A percentile compares a stretch with the other conserved stretches of the same genome.
Conservation (phyloP, 2,329 filamentous ascomycete genomes). For the Penicillium sclerotigenum region DNA sequence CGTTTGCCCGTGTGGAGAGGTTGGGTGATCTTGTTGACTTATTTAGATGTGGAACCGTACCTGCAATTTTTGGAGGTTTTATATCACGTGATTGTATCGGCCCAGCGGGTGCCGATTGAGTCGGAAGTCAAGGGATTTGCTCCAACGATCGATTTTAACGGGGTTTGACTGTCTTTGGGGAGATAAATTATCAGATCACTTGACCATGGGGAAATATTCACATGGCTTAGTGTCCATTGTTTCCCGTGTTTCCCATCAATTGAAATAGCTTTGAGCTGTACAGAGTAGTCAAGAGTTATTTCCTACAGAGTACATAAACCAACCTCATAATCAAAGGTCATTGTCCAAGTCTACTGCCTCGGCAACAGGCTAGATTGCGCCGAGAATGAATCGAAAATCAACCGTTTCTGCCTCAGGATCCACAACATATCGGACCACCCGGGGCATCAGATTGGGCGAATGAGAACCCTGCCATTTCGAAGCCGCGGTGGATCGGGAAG, state of each 20-base stretch:
- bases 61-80: slow-evolving; percentile 8
- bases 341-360: not conserved
- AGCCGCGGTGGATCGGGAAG: slow-evolving; percentile 18
- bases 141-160: no score
- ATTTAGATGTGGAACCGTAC: slow-evolving; percentile 3
- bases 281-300: no score
- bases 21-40: slow-evolving; percentile 9
- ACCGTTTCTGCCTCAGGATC: slow-evolving; percentile 19
- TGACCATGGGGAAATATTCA: not conserved
- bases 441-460: slow-evolving; percentile 16
- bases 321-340: not conserved
- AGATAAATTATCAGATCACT: not conserved
- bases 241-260: not conserved
- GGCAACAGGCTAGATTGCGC: not conserved
- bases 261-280: not conserved
- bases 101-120: not conserved
- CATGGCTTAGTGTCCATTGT: not conserved
- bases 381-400: slow-evolving; percentile 4
- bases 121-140: no score
- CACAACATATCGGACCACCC: slow-evolving; percentile 13
- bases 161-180: no score
- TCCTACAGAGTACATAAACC: not conserved
- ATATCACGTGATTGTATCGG: slow-evolving; percentile 3
- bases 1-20: not conserved
- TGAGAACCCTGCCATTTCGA: slow-evolving; percentile 19